A percentile compares a stretch with the other conserved stretches of the same genome.
These are phyloP conservation scores for Thamnidium elegans DNA, from an alignment of 192 early-diverging fungal species.

Conservation along the genomic window DNA sequence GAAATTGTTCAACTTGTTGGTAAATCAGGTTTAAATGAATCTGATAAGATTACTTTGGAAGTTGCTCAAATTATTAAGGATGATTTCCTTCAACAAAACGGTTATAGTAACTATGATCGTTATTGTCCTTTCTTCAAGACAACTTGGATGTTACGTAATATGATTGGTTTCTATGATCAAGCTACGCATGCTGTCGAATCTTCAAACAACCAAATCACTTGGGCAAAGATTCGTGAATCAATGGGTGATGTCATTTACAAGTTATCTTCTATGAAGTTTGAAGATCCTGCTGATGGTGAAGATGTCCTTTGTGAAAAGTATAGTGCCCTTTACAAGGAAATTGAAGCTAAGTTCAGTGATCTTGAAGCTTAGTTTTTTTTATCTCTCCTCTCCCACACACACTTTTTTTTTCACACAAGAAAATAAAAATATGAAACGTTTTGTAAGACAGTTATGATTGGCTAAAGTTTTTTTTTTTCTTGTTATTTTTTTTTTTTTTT, in stretches of 20 bases:
- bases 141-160: constrained; percentile 95
- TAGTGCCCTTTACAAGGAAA: constrained; percentile 88
- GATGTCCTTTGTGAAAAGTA: constrained; percentile 84
- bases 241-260: constrained; percentile 94
- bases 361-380: constrained; percentile 41
- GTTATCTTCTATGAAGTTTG: constrained; percentile 99
- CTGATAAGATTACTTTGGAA: constrained; percentile 99
- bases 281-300: constrained; percentile 97
- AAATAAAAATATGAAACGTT: too few relatives aligned
- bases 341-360: constrained; percentile 91
- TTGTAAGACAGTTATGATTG: too few relatives aligned
- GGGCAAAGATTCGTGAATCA: constrained; percentile 92
- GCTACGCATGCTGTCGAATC: constrained; percentile 95
- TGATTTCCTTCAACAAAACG: constrained; percentile 99
- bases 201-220: constrained; percentile 84
- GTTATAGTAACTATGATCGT: constrained; percentile 97
- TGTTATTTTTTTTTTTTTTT: too few relatives aligned
- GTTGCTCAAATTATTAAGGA: constrained; percentile 98
- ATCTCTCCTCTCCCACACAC: too few relatives aligned
- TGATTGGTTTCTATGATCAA: constrained; percentile 95
- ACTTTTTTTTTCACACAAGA: too few relatives aligned
- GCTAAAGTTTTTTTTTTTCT: too few relatives aligned
- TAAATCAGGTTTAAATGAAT: constrained; percentile 77
- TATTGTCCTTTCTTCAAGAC: constrained; percentile 99
- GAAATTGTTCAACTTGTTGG: constrained; percentile 99